Base-by-base conservation (phyloP, 192 early-diverging fungal genomes). In the Linnemannia exigua region DNA sequence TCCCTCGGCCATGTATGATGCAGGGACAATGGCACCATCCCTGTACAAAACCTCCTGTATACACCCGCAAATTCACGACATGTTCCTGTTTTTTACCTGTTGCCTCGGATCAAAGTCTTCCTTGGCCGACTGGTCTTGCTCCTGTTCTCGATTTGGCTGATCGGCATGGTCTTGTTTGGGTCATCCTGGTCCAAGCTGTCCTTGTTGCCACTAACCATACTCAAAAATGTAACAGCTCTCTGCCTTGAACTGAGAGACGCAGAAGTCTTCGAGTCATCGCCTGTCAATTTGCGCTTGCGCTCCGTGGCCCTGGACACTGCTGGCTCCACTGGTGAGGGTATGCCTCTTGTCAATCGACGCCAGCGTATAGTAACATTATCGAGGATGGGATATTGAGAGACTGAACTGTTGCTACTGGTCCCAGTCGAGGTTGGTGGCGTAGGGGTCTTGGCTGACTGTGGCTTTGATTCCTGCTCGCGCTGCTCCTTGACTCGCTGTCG, bases 321-420 rank as follows among this genome's bases (percentile, higher is more conserved):
- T 31, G 12, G 28, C 14, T 63, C 58, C 3, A 15, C 58, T 22
- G 58, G 58, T 15, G 28, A 1, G 1, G 58, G 28, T 25, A 63
- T 31, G 12, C 28, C 58, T 15, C 58, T 28, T 14, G 58, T 63
- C 58, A 63, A 63, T n/a, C 28, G 58, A 25, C 58, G 58, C 58
- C 58, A 63, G 58, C 58, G 58, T 63, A 25, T 11, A 63, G 58
- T 63, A 31, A 63, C 58, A 14, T 63, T 63, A 25, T 63, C 58
- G 12, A 63, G 25, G 28, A 3, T 31, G 28, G 58, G 58, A 31
- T 31, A 25, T 63, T 63, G 58, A 0, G 28, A 2, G 9, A 9
- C 3, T 31, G 58, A 63, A 63, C 25, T 63, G 8, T 12, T 63
- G 58, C n/a, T n/a, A 8, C 28, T 63, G 58, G 58, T 4, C 4